phyloP scores from a whole-genome alignment of 257 asterid species.

The Datura wrightii region DNA sequence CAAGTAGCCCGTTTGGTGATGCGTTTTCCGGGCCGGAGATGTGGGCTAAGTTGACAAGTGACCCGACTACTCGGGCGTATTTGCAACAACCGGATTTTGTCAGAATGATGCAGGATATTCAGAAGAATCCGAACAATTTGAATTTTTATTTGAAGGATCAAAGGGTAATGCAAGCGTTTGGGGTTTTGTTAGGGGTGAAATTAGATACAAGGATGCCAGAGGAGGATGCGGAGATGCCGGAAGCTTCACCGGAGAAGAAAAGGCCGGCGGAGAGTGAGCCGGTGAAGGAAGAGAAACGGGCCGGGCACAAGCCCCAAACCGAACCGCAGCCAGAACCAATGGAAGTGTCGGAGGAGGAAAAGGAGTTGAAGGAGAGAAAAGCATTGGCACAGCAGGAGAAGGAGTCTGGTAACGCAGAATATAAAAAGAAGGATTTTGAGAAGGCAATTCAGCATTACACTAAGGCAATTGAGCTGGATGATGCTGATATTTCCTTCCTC shows the following conservation, averaged over 20 bases:
- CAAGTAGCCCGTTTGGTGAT: slow-evolving; percentile 67
- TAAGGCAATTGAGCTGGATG: slow-evolving; percentile 72
- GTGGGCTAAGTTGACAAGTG: slow-evolving; percentile 80
- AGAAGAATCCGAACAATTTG: slow-evolving; percentile 69
- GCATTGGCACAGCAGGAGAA: slow-evolving; percentile 71
- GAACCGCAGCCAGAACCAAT: slow-evolving; percentile 40
- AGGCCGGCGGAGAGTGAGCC: slow-evolving; percentile 54
- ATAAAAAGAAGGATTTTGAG: slow-evolving; percentile 89
- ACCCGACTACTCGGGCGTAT: slow-evolving; percentile 60
- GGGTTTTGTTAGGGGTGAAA: slow-evolving; percentile 68
- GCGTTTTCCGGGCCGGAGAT: slow-evolving; percentile 84
- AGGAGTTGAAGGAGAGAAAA: slow-evolving; percentile 58
- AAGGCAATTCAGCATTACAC: slow-evolving; percentile 74
- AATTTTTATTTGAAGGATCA: slow-evolving; percentile 73
- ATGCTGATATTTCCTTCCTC: slow-evolving; percentile 77
- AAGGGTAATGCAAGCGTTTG: slow-evolving; percentile 85
- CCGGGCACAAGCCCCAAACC: slow-evolving; percentile 50
- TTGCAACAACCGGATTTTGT: slow-evolving; percentile 81
- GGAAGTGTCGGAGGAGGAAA: slow-evolving; percentile 60
- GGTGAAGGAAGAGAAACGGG: slow-evolving; percentile 57
- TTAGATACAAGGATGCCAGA: slow-evolving; percentile 58
- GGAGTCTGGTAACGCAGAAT: slow-evolving; percentile 84
- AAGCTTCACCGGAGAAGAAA: slow-evolving; percentile 58
- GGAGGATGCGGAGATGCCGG: slow-evolving; percentile 55
- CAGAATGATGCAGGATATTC: slow-evolving; percentile 81